Evolutionary conservation across 495 filamentous ascomycete genomes (phyloP).

Genomic region (Aspergillus baeticus): DNA sequence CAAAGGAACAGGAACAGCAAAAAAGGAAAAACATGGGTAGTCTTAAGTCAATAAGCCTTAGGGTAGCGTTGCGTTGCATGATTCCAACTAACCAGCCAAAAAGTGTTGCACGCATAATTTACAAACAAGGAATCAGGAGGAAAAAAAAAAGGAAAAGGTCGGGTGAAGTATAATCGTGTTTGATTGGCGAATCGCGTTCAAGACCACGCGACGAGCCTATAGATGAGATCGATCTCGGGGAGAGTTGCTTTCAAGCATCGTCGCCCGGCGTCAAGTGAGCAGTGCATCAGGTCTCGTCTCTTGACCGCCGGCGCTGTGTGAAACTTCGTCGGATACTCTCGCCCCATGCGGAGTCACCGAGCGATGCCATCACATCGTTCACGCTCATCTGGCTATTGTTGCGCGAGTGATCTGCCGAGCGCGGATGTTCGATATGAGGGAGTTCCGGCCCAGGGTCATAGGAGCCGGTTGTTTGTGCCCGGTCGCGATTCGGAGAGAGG

Average conservation of each 20-base stretch:
- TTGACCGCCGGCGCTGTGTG: slow-evolving; percentile 59
- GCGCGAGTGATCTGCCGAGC: slow-evolving; percentile 29
- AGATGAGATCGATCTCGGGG: slow-evolving; percentile 13
- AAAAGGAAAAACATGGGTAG: neutral
- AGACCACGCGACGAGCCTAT: neutral
- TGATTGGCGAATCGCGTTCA: too few species aligned
- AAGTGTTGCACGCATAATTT: neutral
- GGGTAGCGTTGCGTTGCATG: neutral
- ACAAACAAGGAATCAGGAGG: neutral
- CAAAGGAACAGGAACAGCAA: too few species aligned
- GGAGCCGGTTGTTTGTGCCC: slow-evolving; percentile 24
- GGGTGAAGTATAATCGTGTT: too few species aligned
- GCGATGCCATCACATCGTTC: slow-evolving; percentile 73
- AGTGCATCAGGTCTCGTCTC: slow-evolving; percentile 16
- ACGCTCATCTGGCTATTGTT: slow-evolving; percentile 69
- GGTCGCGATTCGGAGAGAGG: slow-evolving; percentile 34
- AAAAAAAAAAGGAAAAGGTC: too few species aligned
- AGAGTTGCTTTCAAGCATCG: neutral
- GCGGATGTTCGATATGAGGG: slow-evolving; percentile 12
- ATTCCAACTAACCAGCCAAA: neutral
- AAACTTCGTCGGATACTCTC: slow-evolving; percentile 89
- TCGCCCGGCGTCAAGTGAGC: too few species aligned
- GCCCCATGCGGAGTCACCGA: slow-evolving; percentile 88
- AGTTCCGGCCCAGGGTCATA: slow-evolving; percentile 29
- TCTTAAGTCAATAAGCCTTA: too few species aligned